phyloP scores from a whole-genome alignment of 331 rosid genomes.

The Quercus lobata region DNA sequence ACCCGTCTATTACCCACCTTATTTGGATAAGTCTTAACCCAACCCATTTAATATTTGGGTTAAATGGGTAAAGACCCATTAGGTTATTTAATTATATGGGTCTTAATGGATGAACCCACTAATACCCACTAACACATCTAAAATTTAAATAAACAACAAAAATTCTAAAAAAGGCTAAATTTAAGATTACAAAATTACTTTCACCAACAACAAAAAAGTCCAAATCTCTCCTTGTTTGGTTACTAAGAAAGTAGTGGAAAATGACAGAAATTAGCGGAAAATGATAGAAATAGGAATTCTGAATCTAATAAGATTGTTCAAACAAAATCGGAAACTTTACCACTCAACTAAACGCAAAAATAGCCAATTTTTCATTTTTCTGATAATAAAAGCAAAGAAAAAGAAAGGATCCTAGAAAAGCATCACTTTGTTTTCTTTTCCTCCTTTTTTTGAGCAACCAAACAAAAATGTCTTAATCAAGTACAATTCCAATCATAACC shows the following conservation, averaged over 20 bases:
- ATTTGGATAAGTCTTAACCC: too few relatives aligned
- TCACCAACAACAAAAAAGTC: background rate
- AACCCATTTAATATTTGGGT: too few relatives aligned
- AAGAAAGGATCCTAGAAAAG: background rate
- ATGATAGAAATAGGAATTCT: background rate
- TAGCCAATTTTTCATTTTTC: background rate
- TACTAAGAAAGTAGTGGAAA: background rate
- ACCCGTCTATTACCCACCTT: rapidly evolving
- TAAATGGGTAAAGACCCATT: too few relatives aligned
- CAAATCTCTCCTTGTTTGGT: background rate
- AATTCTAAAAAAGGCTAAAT: background rate
- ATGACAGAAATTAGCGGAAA: background rate
- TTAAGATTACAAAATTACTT: slow-evolving; percentile 11
- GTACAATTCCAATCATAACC: too few relatives aligned
- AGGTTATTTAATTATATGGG: too few relatives aligned
- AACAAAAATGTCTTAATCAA: background rate
- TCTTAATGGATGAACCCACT: too few relatives aligned
- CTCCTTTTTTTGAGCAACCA: slow-evolving; percentile 7
- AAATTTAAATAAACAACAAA: too few relatives aligned
- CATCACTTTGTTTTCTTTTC: background rate
- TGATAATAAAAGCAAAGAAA: slow-evolving; percentile 13
- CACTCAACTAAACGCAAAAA: background rate
- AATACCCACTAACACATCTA: too few relatives aligned
- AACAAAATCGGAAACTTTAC: background rate
- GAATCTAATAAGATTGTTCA: background rate